Conservation (phyloP, 257 asterid species). For the Salvia rosmarinus region DNA sequence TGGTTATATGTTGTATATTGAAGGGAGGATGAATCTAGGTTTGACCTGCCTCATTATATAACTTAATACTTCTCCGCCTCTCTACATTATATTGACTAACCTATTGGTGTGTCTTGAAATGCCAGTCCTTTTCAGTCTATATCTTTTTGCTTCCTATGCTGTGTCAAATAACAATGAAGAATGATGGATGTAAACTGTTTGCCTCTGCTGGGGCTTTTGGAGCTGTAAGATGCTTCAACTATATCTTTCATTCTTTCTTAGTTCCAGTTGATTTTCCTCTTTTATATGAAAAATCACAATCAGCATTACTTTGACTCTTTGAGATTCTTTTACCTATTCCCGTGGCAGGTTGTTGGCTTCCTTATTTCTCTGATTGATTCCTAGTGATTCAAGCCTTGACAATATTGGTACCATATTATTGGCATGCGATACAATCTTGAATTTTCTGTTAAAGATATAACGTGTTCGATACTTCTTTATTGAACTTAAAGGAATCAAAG, state of each 20-base stretch:
- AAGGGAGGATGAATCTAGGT: conserved; percentile 73
- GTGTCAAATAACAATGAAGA: conserved; percentile 78
- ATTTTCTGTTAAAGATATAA: conserved; percentile 65
- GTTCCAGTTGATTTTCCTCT: conserved; percentile 12
- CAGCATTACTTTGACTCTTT: conserved; percentile 7
- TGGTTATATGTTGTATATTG: conserved; percentile 74
- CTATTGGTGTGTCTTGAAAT: conserved; percentile 32
- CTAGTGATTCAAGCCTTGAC: conserved; percentile 45
- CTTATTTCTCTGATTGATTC: conserved; percentile 57
- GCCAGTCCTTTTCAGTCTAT: conserved; percentile 63
- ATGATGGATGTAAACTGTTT: conserved; percentile 65
- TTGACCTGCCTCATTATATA: conserved; percentile 31
- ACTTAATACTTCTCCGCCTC: conserved; percentile 1
- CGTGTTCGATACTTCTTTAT: conserved; percentile 1
- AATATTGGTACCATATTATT: conserved; percentile 55
- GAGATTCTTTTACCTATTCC: conserved; percentile 10
- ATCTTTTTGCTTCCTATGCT: conserved; percentile 86
- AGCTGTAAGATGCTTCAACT: conserved; percentile 51
- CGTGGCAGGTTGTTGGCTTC: conserved; percentile 64
- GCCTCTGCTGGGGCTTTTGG: conserved; percentile 64
- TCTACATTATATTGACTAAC: conserved; percentile 30
- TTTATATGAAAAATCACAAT: background rate
- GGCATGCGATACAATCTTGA: conserved; percentile 87
- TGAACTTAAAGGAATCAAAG: conserved; percentile 22
- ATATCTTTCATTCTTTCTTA: conserved; percentile 22